Percentiles rank a stretch among this genome's conserved stretches.
Evolutionary conservation across 73 alveolate species (phyloP).

Genomic region (Stentor coeruleus): DNA sequence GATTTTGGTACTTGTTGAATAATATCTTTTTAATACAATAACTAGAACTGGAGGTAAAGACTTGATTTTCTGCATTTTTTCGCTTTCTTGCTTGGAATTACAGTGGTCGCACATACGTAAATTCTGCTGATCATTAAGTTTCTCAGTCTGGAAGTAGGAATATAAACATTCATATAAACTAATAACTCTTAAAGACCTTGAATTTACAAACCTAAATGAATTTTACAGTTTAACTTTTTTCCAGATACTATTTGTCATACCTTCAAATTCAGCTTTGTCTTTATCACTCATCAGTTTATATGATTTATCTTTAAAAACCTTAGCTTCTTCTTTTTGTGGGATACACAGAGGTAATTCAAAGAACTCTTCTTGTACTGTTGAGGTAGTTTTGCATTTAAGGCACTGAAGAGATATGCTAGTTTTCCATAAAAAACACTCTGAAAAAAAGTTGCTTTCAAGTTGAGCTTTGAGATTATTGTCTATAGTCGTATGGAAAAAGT

Average conservation of each 20-base stretch:
- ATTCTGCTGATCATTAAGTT: background rate
- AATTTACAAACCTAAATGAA: background rate
- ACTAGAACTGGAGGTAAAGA: background rate
- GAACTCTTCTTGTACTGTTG: background rate
- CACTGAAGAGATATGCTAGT: background rate
- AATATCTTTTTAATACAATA: background rate
- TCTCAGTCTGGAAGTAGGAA: background rate
- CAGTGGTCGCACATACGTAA: background rate
- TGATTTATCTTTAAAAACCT: background rate
- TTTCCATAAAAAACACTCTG: background rate
- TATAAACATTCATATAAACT: background rate
- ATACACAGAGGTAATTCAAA: background rate
- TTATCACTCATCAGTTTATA: background rate
- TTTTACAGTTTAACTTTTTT: background rate
- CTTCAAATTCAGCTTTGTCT: background rate
- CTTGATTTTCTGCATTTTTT: background rate
- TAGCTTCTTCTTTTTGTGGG: background rate
- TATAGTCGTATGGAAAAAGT: no score
- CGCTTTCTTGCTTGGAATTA: background rate
- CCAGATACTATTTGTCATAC: background rate
- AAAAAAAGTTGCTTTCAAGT: no score
- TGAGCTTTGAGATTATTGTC: background rate
- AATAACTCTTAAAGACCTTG: background rate
- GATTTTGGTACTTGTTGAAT: background rate
- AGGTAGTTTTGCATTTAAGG: background rate